Conservation (phyloP, 805 yeast species). For the Blastobotrys muscicola region DNA sequence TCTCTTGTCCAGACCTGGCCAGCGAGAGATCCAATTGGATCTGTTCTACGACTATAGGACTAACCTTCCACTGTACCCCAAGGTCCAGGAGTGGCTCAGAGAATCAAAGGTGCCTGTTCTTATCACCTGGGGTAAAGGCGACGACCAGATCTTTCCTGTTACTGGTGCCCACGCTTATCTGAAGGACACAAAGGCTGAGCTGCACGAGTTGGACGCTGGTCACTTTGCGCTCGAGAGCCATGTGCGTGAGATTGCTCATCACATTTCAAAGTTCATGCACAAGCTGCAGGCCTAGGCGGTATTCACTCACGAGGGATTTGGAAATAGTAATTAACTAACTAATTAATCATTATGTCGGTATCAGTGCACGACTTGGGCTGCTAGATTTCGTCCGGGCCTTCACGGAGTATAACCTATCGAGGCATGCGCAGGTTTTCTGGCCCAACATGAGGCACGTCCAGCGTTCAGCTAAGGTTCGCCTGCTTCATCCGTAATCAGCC, state of each 20-base stretch:
- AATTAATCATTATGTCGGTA: no score
- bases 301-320: no score
- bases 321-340: no score
- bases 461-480: no score
- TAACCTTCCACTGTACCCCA: constrained; percentile 30
- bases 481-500: no score
- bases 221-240: constrained; percentile 33
- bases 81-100: constrained; percentile 30
- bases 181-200: constrained; percentile 26
- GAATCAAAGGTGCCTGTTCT: constrained; percentile 29
- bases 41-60: constrained; percentile 31
- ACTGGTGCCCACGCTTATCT: constrained; percentile 33
- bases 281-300: no score
- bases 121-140: constrained; percentile 33
- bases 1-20: constrained; percentile 22
- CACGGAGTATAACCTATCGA: no score
- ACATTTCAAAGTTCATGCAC: constrained; percentile 18
- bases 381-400: no score
- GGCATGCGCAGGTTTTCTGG: no score
- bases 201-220: constrained; percentile 29
- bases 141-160: constrained; percentile 30
- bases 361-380: no score
- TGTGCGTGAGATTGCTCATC: constrained; percentile 25
- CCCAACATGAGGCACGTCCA: no score
- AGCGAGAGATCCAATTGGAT: constrained; percentile 27